Evolutionary conservation across 2,329 filamentous ascomycete genomes (phyloP).

Genomic region (Fusarium begoniae): DNA sequence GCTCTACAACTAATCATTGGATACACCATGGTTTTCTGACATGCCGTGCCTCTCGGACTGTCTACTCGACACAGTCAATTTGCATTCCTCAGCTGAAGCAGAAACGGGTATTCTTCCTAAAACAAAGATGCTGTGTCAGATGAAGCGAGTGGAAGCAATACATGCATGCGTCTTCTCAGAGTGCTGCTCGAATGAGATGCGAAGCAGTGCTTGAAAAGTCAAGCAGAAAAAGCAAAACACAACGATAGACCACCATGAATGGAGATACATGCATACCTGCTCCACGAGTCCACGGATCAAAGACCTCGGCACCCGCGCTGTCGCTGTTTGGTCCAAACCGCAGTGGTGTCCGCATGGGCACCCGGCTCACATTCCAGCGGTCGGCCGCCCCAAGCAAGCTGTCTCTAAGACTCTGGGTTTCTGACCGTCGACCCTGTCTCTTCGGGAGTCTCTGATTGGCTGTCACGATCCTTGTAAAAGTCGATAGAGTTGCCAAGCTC

Average conservation of each 20-base stretch:
- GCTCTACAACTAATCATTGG: neutral
- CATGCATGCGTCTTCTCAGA: constrained; percentile 2
- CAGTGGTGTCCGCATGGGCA: constrained; percentile 22
- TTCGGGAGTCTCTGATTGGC: constrained; percentile 28
- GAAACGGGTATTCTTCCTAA: constrained; percentile 9
- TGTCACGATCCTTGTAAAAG: neutral
- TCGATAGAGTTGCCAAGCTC: constrained; percentile 42
- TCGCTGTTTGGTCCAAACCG: neutral
- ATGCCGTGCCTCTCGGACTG: neutral
- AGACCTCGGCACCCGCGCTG: constrained; percentile 21
- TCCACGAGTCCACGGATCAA: neutral
- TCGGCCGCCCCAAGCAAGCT: constrained; percentile 34
- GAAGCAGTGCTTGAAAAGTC: constrained; percentile 16
- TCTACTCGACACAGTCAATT: constrained; percentile 1
- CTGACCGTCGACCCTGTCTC: constrained; percentile 21
- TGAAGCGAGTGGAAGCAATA: neutral
- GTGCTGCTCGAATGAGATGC: constrained; percentile 5
- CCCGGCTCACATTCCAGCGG: constrained; percentile 38
- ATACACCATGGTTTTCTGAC: constrained; percentile 4
- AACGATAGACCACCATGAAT: constrained; percentile 4
- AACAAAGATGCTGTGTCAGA: constrained; percentile 14
- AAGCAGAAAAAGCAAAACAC: constrained; percentile 19
- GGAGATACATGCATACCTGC: neutral
- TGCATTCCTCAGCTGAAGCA: constrained; percentile 26
- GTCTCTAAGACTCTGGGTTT: constrained; percentile 10